Percentiles rank a stretch among this genome's conserved stretches.
phyloP scores from a whole-genome alignment of 169 alveolate species.

The Cryptosporidium tyzzeri region DNA sequence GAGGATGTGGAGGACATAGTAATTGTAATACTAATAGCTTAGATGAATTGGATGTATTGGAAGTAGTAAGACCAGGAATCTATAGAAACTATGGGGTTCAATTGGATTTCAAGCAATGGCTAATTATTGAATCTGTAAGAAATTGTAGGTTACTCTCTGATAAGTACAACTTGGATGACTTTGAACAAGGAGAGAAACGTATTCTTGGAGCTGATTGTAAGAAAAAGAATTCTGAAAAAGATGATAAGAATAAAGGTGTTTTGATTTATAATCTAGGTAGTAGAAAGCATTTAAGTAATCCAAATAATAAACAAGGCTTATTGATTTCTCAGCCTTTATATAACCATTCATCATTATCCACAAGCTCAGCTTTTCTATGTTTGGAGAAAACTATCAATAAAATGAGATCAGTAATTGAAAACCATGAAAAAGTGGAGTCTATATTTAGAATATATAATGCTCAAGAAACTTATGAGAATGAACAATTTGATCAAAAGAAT shows the following conservation, averaged over 20 bases:
- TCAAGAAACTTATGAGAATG: background rate
- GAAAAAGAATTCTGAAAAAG: background rate
- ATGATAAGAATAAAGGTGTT: background rate
- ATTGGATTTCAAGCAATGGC: slow-evolving; percentile 59
- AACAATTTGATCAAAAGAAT: background rate
- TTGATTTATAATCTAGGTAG: slow-evolving; percentile 22
- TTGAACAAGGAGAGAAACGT: background rate
- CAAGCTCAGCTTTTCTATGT: slow-evolving; percentile 56
- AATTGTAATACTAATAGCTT: background rate
- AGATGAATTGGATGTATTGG: slow-evolving; percentile 30
- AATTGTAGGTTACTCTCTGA: slow-evolving; percentile 41
- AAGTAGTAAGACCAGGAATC: slow-evolving; percentile 53
- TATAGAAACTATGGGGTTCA: slow-evolving; percentile 56
- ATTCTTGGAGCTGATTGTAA: background rate
- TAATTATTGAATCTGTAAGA: slow-evolving; percentile 52
- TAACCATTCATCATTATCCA: slow-evolving; percentile 53
- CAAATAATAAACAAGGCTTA: background rate
- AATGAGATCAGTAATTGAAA: slow-evolving; percentile 39
- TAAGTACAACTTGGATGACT: slow-evolving; percentile 28
- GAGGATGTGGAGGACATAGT: background rate
- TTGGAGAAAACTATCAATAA: slow-evolving; percentile 33
- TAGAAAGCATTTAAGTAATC: slow-evolving; percentile 10
- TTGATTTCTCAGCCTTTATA: slow-evolving; percentile 35
- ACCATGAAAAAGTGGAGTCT: background rate
- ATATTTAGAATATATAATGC: background rate